A percentile compares a stretch with the other conserved stretches of the same genome.
Evolutionary conservation across 257 asterid genomes (phyloP).

Genomic region (Rehmannia glutinosa): DNA sequence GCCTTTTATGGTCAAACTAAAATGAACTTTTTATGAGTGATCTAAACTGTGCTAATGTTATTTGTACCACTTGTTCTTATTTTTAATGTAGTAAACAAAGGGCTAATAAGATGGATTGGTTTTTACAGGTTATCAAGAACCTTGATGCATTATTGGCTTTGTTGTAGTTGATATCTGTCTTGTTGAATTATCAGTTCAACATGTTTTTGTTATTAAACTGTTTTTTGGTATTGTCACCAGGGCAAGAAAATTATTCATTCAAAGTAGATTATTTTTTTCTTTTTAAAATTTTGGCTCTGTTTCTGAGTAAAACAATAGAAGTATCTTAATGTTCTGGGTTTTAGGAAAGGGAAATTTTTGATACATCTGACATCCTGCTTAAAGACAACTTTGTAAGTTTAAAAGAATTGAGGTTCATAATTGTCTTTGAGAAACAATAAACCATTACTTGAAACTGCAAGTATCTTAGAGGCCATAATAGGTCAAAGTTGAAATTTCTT

Average conservation of each 20-base stretch:
- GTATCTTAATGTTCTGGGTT: neutral
- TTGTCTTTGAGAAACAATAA: neutral
- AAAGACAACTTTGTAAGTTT: too few species aligned
- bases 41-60: neutral
- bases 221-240: too few species aligned
- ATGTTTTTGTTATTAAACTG: too few species aligned
- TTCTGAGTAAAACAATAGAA: neutral
- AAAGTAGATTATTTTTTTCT: too few species aligned
- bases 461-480: neutral
- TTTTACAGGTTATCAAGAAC: neutral
- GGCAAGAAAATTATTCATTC: too few species aligned
- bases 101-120: too few species aligned
- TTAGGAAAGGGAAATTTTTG: too few species aligned
- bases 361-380: too few species aligned
- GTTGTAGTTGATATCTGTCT: neutral
- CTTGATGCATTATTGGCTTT: neutral
- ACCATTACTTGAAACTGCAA: neutral
- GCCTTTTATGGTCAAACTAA: neutral
- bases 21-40: neutral
- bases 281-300: neutral
- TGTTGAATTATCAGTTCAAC: neutral
- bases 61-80: neutral
- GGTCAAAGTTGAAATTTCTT: neutral
- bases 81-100: too few species aligned
- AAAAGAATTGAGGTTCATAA: too few species aligned